A percentile compares a stretch with the other conserved stretches of the same genome.
phyloP scores from a whole-genome alignment of 352 stramenopile species.

The Blastocystis sp. region DNA sequence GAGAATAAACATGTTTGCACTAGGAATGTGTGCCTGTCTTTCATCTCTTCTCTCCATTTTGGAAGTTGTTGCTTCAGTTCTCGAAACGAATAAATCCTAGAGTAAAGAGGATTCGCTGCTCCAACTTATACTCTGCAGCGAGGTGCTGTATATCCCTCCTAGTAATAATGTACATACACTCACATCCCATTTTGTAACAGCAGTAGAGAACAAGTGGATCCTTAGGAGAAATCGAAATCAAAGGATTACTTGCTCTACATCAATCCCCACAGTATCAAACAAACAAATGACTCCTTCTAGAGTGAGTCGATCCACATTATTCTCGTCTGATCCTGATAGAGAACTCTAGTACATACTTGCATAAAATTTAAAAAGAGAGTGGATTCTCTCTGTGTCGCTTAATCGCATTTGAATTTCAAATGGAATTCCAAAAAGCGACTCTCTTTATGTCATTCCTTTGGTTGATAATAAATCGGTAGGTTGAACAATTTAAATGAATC shows the following conservation, averaged over 20 bases:
- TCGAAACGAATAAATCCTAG: neutral
- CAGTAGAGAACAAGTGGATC: constrained; percentile 38
- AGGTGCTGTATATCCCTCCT: neutral
- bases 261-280: neutral
- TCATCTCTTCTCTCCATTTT: neutral
- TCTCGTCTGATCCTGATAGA: neutral
- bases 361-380: neutral
- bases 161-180: constrained; percentile 55
- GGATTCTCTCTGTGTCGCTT: neutral
- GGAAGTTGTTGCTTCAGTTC: neutral
- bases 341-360: neutral
- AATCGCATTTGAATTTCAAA: neutral
- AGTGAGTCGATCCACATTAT: constrained; percentile 6
- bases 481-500: neutral
- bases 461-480: neutral
- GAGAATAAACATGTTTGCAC: neutral
- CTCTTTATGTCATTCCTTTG: neutral
- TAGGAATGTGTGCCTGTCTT: neutral
- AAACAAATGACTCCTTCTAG: neutral
- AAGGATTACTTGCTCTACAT: constrained; percentile 3
- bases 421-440: neutral
- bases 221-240: neutral
- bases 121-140: neutral
- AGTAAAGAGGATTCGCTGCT: neutral
- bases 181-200: constrained; percentile 13